Evolutionary conservation across 2,329 filamentous ascomycete genomes (phyloP).

Genomic region (Scedosporium minutisporum): DNA sequence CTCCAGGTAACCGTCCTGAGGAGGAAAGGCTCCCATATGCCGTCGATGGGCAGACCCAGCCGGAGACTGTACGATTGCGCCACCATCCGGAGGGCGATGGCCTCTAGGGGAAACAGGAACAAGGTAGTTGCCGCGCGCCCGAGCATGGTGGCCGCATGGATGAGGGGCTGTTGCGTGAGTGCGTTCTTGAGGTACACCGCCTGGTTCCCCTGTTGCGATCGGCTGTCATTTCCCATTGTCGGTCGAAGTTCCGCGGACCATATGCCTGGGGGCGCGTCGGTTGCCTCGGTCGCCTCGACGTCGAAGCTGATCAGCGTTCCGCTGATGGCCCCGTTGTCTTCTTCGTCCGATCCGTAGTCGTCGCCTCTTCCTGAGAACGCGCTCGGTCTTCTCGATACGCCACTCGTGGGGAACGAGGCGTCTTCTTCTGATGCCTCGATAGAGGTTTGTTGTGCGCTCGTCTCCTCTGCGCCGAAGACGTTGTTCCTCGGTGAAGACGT

Average conservation of each 20-base stretch:
- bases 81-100: constrained; percentile 32
- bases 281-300: constrained; percentile 46
- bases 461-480: not conserved
- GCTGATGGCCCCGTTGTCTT: constrained; percentile 44
- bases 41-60: constrained; percentile 19
- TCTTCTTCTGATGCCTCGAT: not conserved
- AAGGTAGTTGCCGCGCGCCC: constrained; percentile 32
- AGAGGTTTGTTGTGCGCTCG: not conserved
- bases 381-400: not conserved
- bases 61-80: constrained; percentile 31
- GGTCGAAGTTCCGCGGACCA: constrained; percentile 52
- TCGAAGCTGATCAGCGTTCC: constrained; percentile 53
- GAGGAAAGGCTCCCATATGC: constrained; percentile 10
- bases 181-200: constrained; percentile 36
- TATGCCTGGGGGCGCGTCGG: constrained; percentile 38
- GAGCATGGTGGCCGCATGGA: constrained; percentile 38
- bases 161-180: constrained; percentile 38
- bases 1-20: constrained; percentile 28
- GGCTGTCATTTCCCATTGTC: constrained; percentile 27
- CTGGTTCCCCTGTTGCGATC: constrained; percentile 11
- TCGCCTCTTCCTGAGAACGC: constrained; percentile 27
- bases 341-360: constrained; percentile 47
- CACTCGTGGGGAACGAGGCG: not conserved
- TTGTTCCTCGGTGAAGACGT: not conserved
- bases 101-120: constrained; percentile 36